Conservation (phyloP, 2,329 filamentous ascomycete species). For the Boeremia exigua region DNA sequence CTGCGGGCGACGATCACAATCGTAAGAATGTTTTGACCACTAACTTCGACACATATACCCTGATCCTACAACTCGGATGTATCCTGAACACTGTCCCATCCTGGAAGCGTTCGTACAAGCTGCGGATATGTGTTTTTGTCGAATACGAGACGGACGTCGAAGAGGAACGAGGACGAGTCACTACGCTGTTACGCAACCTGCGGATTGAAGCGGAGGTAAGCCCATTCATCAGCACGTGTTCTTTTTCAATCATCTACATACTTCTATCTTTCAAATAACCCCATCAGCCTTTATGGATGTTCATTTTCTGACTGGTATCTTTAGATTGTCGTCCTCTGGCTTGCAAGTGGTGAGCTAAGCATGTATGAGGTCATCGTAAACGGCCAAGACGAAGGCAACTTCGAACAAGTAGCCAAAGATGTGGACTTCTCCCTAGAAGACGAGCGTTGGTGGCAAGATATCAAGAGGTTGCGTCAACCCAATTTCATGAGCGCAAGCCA, state of each 20-base stretch:
- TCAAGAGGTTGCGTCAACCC: conserved; percentile 60
- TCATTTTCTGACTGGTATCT: background rate
- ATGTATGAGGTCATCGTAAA: conserved; percentile 81
- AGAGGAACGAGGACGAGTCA: conserved; percentile 76
- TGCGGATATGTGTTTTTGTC: conserved; percentile 85
- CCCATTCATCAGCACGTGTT: background rate
- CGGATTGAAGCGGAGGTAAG: conserved; percentile 74
- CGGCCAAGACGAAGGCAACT: conserved; percentile 60
- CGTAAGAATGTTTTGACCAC: conserved; percentile 75
- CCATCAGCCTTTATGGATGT: background rate
- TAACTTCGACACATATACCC: conserved; percentile 88
- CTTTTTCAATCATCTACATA: background rate
- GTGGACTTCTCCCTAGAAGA: conserved; percentile 71
- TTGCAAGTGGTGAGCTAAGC: conserved; percentile 73
- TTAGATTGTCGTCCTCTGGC: conserved; percentile 74
- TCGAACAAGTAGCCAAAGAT: conserved; percentile 62
- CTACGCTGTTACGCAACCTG: conserved; percentile 77
- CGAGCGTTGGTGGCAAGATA: conserved; percentile 83
- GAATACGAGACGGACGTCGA: conserved; percentile 86
- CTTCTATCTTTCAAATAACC: background rate
- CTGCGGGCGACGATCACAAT: conserved; percentile 52
- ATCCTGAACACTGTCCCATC: conserved; percentile 81
- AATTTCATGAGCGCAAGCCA: conserved; percentile 49
- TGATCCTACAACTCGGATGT: conserved; percentile 86
- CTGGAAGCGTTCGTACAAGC: conserved; percentile 75